Evolutionary conservation across 768 basidiomycete genomes (phyloP).

Genomic region (Tulasnella sp.): DNA sequence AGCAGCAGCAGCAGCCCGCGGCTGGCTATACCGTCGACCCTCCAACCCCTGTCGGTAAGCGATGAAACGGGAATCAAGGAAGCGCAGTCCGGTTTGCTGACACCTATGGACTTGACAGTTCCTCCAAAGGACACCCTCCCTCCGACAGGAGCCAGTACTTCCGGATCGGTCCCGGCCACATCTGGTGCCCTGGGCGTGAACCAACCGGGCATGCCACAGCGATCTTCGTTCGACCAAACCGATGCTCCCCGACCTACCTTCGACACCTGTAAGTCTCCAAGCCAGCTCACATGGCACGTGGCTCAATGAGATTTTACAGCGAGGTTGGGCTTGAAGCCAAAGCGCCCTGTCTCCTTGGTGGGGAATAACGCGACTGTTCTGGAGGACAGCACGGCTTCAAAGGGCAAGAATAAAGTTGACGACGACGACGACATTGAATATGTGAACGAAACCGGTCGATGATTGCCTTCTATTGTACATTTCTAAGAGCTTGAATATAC

Average conservation of each 20-base stretch:
- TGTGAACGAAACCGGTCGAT: slow-evolving; percentile 38
- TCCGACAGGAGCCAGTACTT: background rate
- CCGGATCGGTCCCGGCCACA: background rate
- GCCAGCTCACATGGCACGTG: background rate
- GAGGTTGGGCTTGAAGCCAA: slow-evolving; percentile 72
- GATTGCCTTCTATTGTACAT: slow-evolving; percentile 2
- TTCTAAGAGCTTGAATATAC: slow-evolving; percentile 14
- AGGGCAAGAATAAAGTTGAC: slow-evolving; percentile 27
- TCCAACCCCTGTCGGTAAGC: background rate
- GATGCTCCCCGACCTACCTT: slow-evolving; percentile 32
- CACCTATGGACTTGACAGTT: background rate
- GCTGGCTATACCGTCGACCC: background rate
- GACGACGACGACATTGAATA: slow-evolving; percentile 39
- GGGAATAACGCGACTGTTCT: slow-evolving; percentile 7
- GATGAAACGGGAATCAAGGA: background rate
- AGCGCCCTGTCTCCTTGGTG: slow-evolving; percentile 67
- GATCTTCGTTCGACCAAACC: slow-evolving; percentile 22
- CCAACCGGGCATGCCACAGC: slow-evolving; percentile 12
- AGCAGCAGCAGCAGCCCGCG: background rate
- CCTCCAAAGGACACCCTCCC: background rate
- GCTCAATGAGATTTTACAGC: slow-evolving; percentile 45
- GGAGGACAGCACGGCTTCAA: background rate
- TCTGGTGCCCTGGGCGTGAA: background rate
- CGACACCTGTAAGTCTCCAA: slow-evolving; percentile 36
- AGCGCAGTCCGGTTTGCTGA: background rate